Base-by-base conservation (phyloP, 345 rosid species). In the Populus deltoides region DNA sequence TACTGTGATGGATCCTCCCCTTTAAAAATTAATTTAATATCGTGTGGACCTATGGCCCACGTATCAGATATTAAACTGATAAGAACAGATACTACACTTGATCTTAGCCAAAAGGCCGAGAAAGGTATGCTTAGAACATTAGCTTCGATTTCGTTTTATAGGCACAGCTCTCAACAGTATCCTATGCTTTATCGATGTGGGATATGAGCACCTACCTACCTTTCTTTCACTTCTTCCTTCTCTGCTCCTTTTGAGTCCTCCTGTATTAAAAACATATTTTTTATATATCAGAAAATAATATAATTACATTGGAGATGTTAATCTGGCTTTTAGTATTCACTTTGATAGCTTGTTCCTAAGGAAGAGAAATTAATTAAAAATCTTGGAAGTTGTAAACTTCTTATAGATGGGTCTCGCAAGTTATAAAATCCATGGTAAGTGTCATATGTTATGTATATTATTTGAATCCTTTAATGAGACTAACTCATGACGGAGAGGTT, bases 31-130 rank as follows among this genome's bases (percentile, higher is more conserved):
- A 57, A 57, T 57, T 57, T 57, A 57, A 57, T 57, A 57, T 57
- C 63, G 15, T 57, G 63, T 57, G 63, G 27, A 57, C 63, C 63
- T 57, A 22, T 59, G 31, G 12, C 71, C 43, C 67, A 77, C 67
- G 8, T 68, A 78, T 78, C 71, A 69, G 66, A 68, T 72, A 66
- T 76, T 76, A 57, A 74, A 62, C 68, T 51, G 70, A 75, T 71
- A 80, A 71, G 70, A 78, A 78, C 80, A 80, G 74, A 72, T 65
- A 75, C 83, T 76, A 66, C 77, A 31, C 74, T 67, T 35, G 75
- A 87, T 89, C 89, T 86, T 86, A 89, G 88, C 89, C 87, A 85
- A 88, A 86, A 88, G 90, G 90, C 92, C 89, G 89, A 89, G 88
- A 86, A 89, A 85, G 88, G 87, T 86, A 87, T 86, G 88, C 3